A percentile compares a stretch with the other conserved stretches of the same genome.
phyloP scores from a whole-genome alignment of 306 rosid species.

The Corylus avellana region DNA sequence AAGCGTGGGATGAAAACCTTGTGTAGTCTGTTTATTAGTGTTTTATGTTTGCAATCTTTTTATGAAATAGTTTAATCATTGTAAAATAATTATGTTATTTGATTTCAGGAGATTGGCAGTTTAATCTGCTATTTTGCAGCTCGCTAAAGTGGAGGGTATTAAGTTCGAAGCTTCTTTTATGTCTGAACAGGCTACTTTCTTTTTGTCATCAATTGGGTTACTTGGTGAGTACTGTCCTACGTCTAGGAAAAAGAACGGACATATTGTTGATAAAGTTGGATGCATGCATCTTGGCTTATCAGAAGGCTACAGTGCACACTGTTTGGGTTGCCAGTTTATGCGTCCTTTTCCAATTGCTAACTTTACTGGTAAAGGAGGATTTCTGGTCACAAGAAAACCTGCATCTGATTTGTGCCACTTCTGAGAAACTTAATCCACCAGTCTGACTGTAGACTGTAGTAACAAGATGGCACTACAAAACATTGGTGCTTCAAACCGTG shows the following conservation, averaged over 20 bases:
- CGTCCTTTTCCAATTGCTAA: slow-evolving; percentile 30
- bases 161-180: slow-evolving; percentile 64
- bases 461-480: slow-evolving; percentile 70
- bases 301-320: slow-evolving; percentile 23
- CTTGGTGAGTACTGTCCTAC: slow-evolving; percentile 71
- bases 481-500: slow-evolving; percentile 79
- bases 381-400: slow-evolving; percentile 17
- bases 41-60: neutral
- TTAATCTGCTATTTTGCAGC: slow-evolving; percentile 33
- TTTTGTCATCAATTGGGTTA: slow-evolving; percentile 60
- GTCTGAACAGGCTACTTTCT: slow-evolving; percentile 64
- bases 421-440: slow-evolving; percentile 10
- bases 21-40: neutral
- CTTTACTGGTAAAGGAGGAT: neutral
- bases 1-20: neutral
- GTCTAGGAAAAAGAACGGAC: slow-evolving; percentile 58
- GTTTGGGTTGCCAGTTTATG: slow-evolving; percentile 37
- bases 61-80: neutral
- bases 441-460: neutral
- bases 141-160: slow-evolving; percentile 53
- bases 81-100: neutral
- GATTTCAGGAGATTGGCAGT: slow-evolving; percentile 46
- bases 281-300: slow-evolving; percentile 46
- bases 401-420: slow-evolving; percentile 22
- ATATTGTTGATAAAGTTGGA: slow-evolving; percentile 29